Evolutionary conservation across 768 basidiomycete species (phyloP), one percentile per base, ranked within the genome.

Genomic region (Hygrophoropsis aurantiaca): DNA sequence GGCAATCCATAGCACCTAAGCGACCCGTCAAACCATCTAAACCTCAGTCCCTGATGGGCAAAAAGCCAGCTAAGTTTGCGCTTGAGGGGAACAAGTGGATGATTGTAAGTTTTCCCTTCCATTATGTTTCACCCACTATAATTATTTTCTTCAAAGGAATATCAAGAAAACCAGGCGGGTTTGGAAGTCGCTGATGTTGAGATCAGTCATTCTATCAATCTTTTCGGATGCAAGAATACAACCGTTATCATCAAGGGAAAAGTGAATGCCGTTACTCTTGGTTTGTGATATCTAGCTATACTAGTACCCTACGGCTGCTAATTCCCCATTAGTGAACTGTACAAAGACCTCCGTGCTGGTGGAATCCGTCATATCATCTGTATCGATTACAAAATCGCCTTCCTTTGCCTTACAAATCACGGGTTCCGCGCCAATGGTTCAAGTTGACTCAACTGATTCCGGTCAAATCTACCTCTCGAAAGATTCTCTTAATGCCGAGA

Each of bases 31-130:
- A 84, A 57, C 93, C 95, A 2, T 75, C 82, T 2, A 98, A 98
- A 57, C 95, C 95, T 16, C 79, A 82, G 4, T 75, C 87, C 4
- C 72, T 94, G 47, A 80, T 80, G 46, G 87, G 88, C 51, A 98
- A 97, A 77, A 94, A 94, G 60, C 95, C 97, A 3, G 53, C 91
- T 20, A 97, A 94, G 64, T 86, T 92, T 46, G 85, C 78, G 23
- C 68, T 97, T 42, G 94, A 97, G 50, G 94, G 93, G 7, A 94
- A 78, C 59, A 97, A 94, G 69, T 99, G 97, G 97, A 59, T 81
- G 21, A 83, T 99, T 49, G 95, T 97, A 58, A 56, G 84, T 71
- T 7, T 21, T 11, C 27, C 20, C 8, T 33, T 34, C 23, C 9
- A 30, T 21, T 21, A 34, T 30, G 27, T 5, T 13, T 16, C 16